phyloP scores from a whole-genome alignment of 768 basidiomycete species.

The Lentinula aciculospora region DNA sequence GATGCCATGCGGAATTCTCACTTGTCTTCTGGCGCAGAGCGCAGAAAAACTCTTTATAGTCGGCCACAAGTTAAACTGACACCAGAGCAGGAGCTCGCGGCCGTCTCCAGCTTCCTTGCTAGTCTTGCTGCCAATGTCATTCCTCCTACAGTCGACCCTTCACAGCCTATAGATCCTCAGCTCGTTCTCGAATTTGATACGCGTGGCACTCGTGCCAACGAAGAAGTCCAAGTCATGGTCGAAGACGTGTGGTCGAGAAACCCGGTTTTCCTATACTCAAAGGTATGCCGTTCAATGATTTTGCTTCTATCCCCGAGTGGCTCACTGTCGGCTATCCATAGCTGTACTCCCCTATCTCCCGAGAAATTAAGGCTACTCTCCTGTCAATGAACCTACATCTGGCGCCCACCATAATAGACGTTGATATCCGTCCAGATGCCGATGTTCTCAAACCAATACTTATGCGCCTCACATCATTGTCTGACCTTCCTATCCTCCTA shows the following conservation, averaged over 20 bases:
- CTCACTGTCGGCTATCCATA: conserved; percentile 20
- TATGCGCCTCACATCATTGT: conserved; percentile 47
- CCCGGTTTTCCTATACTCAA: conserved; percentile 72
- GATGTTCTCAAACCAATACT: conserved; percentile 59
- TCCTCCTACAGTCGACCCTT: conserved; percentile 59
- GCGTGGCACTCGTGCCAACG: conserved; percentile 49
- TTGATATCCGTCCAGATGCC: conserved; percentile 69
- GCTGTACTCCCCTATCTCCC: conserved; percentile 59
- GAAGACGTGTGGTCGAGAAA: conserved; percentile 66
- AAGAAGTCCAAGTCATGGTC: conserved; percentile 56
- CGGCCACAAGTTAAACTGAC: conserved; percentile 42
- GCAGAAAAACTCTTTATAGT: conserved; percentile 15
- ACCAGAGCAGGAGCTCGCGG: conserved; percentile 62
- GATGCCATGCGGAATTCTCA: conserved; percentile 32
- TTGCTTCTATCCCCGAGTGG: not conserved
- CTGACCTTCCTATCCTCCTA: conserved; percentile 61
- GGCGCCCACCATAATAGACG: conserved; percentile 60
- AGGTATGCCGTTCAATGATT: conserved; percentile 32
- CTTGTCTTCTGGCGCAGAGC: conserved; percentile 4
- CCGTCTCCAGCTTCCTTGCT: conserved; percentile 67
- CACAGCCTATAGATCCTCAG: conserved; percentile 66
- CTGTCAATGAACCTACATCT: conserved; percentile 53
- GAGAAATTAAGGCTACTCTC: conserved; percentile 62
- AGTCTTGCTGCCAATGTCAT: conserved; percentile 73
- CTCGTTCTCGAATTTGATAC: conserved; percentile 83